These are phyloP conservation scores for Crassisporium funariophilum DNA, from an alignment of 768 basidiomycete species.

Conservation along the genomic window DNA sequence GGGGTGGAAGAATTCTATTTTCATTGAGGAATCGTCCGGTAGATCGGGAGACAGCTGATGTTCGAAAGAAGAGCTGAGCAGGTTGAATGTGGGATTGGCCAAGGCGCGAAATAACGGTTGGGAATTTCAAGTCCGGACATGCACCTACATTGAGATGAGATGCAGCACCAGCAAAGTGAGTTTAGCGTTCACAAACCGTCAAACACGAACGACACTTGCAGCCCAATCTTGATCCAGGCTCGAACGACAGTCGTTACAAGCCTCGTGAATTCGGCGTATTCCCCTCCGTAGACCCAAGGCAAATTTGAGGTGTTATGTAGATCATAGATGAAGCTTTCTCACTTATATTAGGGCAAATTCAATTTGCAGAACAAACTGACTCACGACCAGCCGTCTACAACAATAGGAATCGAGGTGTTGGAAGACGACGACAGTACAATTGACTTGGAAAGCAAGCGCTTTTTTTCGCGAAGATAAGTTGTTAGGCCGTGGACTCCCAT, in stretches of 20 bases:
- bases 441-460: constrained; percentile 41
- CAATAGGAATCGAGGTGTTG: constrained; percentile 45
- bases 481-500: constrained; percentile 60
- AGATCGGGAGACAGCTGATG: constrained; percentile 64
- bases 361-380: constrained; percentile 33
- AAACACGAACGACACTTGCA: constrained; percentile 75
- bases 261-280: constrained; percentile 60
- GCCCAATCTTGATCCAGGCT: constrained; percentile 70
- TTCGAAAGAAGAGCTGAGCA: constrained; percentile 67
- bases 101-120: constrained; percentile 62
- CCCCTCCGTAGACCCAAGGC: constrained; percentile 88
- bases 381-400: constrained; percentile 90
- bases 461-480: constrained; percentile 53
- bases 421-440: constrained; percentile 23
- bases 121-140: constrained; percentile 70
- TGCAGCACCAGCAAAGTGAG: constrained; percentile 14
- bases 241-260: constrained; percentile 52
- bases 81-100: constrained; percentile 60
- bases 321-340: constrained; percentile 72
- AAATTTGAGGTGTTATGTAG: constrained; percentile 59
- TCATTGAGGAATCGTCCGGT: constrained; percentile 71
- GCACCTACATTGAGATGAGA: constrained; percentile 49
- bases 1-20: constrained; percentile 73
- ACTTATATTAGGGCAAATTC: constrained; percentile 11
- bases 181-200: constrained; percentile 58